phyloP scores from a whole-genome alignment of 2,329 filamentous ascomycete species.

The Calonectria pauciramosa region DNA sequence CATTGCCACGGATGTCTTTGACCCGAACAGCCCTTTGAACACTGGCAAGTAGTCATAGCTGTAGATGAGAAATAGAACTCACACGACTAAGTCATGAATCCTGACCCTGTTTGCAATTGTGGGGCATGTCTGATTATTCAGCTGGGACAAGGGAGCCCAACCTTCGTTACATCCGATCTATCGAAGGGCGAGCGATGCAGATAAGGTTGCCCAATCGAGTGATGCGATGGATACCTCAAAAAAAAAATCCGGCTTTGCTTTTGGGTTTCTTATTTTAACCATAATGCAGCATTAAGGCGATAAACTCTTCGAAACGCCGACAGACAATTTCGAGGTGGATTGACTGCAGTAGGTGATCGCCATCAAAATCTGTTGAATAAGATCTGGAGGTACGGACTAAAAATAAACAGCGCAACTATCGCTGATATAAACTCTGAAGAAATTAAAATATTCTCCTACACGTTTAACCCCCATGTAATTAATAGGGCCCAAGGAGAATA shows the following conservation, averaged over 20 bases:
- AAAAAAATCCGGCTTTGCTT: too few species aligned
- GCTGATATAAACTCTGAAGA: background rate
- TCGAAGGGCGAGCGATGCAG: background rate
- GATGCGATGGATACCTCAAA: too few species aligned
- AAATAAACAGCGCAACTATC: too few species aligned
- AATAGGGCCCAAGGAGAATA: too few species aligned
- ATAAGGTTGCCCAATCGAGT: background rate
- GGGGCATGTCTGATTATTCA: background rate
- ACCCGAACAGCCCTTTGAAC: background rate
- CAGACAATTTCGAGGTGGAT: too few species aligned
- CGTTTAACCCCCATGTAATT: too few species aligned
- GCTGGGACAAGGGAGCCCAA: background rate
- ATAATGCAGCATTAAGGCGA: too few species aligned
- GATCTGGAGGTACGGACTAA: too few species aligned
- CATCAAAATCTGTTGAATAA: too few species aligned
- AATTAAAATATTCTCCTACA: background rate
- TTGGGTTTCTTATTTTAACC: too few species aligned
- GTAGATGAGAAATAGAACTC: background rate
- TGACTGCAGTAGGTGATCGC: too few species aligned
- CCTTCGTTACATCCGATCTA: background rate
- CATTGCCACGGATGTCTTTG: background rate
- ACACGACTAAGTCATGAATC: background rate
- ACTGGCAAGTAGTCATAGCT: background rate
- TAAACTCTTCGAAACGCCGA: too few species aligned
- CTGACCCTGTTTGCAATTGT: background rate